These are phyloP conservation scores for Erythrobasidium yunnanense DNA, from an alignment of 768 basidiomycete genomes.

Conservation along the genomic window DNA sequence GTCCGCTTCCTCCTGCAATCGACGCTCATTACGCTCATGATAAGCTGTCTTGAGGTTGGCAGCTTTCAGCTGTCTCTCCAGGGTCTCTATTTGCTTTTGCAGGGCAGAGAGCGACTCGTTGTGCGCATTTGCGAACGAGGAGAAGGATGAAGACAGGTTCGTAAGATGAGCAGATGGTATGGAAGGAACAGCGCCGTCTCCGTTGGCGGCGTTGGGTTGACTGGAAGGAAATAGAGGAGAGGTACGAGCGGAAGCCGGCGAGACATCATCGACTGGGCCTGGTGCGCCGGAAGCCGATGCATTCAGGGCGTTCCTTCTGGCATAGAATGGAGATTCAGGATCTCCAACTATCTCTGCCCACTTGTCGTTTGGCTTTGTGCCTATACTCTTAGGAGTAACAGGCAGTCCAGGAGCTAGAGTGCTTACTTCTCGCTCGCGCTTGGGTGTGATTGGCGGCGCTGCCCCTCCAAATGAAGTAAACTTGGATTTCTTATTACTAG, in stretches of 20 bases:
- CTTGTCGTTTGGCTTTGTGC: not conserved
- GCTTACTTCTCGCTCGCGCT: not conserved
- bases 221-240: not conserved
- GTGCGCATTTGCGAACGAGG: not conserved
- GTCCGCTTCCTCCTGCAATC: not conserved
- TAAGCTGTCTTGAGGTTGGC: conserved; percentile 9
- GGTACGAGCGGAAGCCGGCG: not conserved
- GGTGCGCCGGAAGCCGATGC: not conserved
- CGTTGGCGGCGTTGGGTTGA: not conserved
- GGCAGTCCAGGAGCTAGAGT: conserved; percentile 5
- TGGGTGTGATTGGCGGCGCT: not conserved
- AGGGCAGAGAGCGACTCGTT: not conserved
- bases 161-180: not conserved
- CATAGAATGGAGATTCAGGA: conserved; percentile 12
- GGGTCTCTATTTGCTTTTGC: not conserved
- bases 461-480: conserved; percentile 4
- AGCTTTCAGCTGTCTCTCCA: conserved; percentile 18
- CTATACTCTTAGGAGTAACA: not conserved
- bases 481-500: not conserved
- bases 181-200: not conserved
- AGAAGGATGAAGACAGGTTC: not conserved
- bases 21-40: conserved; percentile 5
- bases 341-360: conserved; percentile 6
- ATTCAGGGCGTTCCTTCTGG: conserved; percentile 13
- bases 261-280: not conserved